Conservation (phyloP, 345 rosid genomes). For the Populus pruinosa region DNA sequence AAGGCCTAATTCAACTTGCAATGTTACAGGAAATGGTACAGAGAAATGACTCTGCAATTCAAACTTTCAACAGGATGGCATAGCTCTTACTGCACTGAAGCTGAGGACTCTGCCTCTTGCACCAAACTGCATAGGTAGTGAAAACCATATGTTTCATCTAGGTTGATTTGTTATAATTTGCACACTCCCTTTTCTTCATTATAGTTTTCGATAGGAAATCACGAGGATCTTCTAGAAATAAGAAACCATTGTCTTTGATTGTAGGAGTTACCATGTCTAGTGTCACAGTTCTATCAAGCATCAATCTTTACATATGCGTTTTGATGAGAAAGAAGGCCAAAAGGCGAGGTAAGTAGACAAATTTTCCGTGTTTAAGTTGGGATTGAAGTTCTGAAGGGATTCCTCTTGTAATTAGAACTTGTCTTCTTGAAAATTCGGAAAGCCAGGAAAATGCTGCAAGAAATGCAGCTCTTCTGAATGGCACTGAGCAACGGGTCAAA, state of each 20-base stretch:
- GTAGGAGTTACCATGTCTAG: constrained; percentile 9
- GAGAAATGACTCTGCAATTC: constrained; percentile 46
- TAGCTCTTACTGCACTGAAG: constrained; percentile 41
- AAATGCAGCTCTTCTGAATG: neutral
- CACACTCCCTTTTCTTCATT: neutral
- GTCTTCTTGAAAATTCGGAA: neutral
- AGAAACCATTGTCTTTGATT: constrained; percentile 8
- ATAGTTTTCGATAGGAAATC: neutral
- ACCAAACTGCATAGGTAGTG: neutral
- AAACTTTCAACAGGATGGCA: constrained; percentile 44
- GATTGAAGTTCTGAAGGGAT: neutral
- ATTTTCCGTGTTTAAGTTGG: neutral
- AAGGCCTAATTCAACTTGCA: constrained; percentile 52
- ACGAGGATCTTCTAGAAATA: neutral
- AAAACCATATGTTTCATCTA: neutral
- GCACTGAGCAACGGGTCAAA: constrained; percentile 6
- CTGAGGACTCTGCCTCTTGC: constrained; percentile 13
- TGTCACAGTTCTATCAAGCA: neutral
- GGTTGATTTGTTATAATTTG: neutral
- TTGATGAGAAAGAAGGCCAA: constrained; percentile 10
- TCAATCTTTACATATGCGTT: constrained; percentile 1
- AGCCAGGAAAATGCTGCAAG: neutral
- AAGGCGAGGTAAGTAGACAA: constrained; percentile 16
- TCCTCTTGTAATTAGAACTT: neutral
- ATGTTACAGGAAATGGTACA: constrained; percentile 7